Evolutionary conservation across 1,139 yeast species (phyloP), one percentile per base, ranked within the genome.

Genomic region (Geotrichum histeridarum): DNA sequence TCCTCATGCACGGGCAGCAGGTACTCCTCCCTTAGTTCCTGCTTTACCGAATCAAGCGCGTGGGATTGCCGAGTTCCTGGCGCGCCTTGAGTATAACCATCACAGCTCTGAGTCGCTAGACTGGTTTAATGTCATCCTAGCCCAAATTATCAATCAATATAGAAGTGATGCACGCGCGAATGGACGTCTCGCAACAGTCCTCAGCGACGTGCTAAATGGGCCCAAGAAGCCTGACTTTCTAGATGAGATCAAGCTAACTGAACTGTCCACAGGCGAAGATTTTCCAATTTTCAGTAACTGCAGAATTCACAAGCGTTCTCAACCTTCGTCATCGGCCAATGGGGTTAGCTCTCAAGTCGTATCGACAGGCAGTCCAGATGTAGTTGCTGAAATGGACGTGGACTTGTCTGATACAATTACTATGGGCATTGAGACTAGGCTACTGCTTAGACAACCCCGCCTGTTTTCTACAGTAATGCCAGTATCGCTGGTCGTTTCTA

Each of bases 201-300:
- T 93, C 54, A 83, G 85, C 63, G 76, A 73, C 41, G 69, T 84
- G 1, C 66, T 79, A 45, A 74, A 76, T 51, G 70, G 74, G n/a
- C 78, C 81, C 64, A 75, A 74, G 31, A 70, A 84, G 53, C 97
- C 97, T 0, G 94, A 86, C 56, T 93, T 84, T 68, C 70, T 94
- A 54, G 97, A 86, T 65, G 78, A 79, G 27, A 84, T 93, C 48
- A 80, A 78, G 58, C 81, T 94, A 50, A 87, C 95, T 0, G 98
- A 91, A 64, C 80, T 93, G 33, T 94, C 90, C 65, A 84, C 93
- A 56, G 99, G 99, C 41, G 90, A 90, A 66, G 98, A 91, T 68
- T 93, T 85, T 66, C 99, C 99, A 1, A 89, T 93, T 50, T 87
- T 93, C 67, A 86, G 96, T 57, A 93, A 93, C 67, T 93, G 99